phyloP scores from a whole-genome alignment of 1,284 basidiomycete genomes.

The Anthracocystis setariae region DNA sequence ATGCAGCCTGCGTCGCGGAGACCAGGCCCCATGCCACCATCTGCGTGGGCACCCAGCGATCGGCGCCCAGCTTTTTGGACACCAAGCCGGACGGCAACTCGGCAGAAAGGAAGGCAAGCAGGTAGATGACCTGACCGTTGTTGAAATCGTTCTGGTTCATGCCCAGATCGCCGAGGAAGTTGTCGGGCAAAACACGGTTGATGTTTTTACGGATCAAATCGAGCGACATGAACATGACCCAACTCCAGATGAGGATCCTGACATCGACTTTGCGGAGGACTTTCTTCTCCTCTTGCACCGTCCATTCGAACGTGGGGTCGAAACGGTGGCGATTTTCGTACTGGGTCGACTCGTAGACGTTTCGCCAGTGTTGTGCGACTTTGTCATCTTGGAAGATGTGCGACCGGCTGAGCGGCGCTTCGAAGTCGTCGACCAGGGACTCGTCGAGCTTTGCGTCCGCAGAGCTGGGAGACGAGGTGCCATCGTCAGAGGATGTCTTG shows the following conservation, averaged over 20 bases:
- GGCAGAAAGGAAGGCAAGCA: slow-evolving; percentile 44
- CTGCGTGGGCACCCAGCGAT: slow-evolving; percentile 53
- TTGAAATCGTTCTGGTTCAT: slow-evolving; percentile 58
- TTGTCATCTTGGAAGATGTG: slow-evolving; percentile 44
- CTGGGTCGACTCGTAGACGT: slow-evolving; percentile 31
- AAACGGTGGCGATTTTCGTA: slow-evolving; percentile 45
- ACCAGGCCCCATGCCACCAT: slow-evolving; percentile 49
- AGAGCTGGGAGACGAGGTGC: slow-evolving; percentile 7
- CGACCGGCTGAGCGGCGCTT: slow-evolving; percentile 20
- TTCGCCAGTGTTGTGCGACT: slow-evolving; percentile 37
- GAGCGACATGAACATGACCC: slow-evolving; percentile 46
- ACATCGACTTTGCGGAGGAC: slow-evolving; percentile 26
- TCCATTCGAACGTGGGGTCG: slow-evolving; percentile 41
- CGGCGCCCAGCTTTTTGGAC: slow-evolving; percentile 54
- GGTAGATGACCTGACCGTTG: slow-evolving; percentile 49
- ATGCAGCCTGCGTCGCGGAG: slow-evolving; percentile 24
- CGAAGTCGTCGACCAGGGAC: slow-evolving; percentile 14
- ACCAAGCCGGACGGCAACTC: slow-evolving; percentile 57
- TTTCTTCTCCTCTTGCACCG: slow-evolving; percentile 17
- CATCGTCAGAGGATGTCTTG: slow-evolving; percentile 11
- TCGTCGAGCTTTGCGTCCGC: slow-evolving; percentile 9
- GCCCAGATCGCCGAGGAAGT: slow-evolving; percentile 49
- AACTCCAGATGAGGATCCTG: slow-evolving; percentile 25
- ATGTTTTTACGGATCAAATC: slow-evolving; percentile 53
- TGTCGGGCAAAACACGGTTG: slow-evolving; percentile 43